A percentile compares a stretch with the other conserved stretches of the same genome.
phyloP scores from a whole-genome alignment of 2,329 filamentous ascomycete genomes.

The Curvularia hawaiiensis region DNA sequence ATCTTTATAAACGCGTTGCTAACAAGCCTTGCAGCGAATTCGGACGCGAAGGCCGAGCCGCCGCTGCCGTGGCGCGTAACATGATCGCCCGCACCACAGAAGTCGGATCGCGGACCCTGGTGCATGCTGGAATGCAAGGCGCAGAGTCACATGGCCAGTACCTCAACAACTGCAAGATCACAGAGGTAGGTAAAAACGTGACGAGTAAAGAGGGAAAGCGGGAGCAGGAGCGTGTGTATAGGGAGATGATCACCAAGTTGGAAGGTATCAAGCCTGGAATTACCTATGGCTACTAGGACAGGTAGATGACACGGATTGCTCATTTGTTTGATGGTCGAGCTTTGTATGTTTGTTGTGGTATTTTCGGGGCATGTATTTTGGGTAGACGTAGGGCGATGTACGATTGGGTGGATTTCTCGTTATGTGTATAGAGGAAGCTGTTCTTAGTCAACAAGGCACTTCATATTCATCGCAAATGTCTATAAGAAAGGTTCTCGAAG shows the following conservation, averaged over 20 bases:
- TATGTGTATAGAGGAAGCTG: neutral
- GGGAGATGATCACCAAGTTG: slow-evolving; percentile 47
- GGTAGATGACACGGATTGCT: neutral
- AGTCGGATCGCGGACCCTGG: slow-evolving; percentile 49
- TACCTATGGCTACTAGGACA: slow-evolving; percentile 14
- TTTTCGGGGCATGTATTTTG: neutral
- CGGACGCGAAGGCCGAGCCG: slow-evolving; percentile 23
- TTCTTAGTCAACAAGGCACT: neutral
- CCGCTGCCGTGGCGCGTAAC: slow-evolving; percentile 19
- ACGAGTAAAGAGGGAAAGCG: slow-evolving; percentile 44
- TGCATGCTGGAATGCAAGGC: slow-evolving; percentile 45
- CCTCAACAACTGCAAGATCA: slow-evolving; percentile 43
- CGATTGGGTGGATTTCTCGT: neutral
- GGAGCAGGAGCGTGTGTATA: slow-evolving; percentile 47
- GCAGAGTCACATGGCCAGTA: slow-evolving; percentile 50
- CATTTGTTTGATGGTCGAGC: neutral
- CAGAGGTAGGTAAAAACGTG: slow-evolving; percentile 40
- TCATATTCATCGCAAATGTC: neutral
- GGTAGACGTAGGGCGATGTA: neutral
- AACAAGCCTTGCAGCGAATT: slow-evolving; percentile 22
- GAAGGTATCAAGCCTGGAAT: slow-evolving; percentile 45
- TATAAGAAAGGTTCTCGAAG: neutral
- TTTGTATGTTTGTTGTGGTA: neutral
- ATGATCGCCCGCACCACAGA: slow-evolving; percentile 47
- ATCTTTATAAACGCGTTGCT: neutral